A percentile compares a stretch with the other conserved stretches of the same genome.
Conservation (phyloP, 2,329 filamentous ascomycete species). For the Diaporthe nobilis region DNA sequence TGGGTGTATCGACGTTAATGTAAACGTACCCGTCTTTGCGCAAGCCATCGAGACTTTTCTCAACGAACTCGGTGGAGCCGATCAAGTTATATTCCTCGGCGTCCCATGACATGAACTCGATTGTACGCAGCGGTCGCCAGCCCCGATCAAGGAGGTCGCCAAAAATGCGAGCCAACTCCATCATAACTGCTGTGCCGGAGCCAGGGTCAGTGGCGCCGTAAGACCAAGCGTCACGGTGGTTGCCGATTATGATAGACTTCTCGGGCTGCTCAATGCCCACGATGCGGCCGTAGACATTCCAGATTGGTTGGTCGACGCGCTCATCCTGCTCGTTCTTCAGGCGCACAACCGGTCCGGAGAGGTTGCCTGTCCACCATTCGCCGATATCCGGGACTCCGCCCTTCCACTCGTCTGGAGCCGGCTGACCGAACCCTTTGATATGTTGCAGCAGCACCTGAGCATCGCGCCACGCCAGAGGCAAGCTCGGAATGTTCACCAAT, state of each 20-base stretch:
- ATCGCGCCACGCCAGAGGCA: slow-evolving; percentile 92
- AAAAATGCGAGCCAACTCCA: slow-evolving; percentile 89
- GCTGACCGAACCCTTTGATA: slow-evolving; percentile 80
- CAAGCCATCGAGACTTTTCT: slow-evolving; percentile 82
- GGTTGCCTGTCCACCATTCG: slow-evolving; percentile 89
- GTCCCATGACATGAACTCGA: slow-evolving; percentile 98
- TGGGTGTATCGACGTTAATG: slow-evolving; percentile 89
- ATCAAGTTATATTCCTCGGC: slow-evolving; percentile 93
- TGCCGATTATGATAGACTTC: slow-evolving; percentile 91
- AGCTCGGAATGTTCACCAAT: slow-evolving; percentile 86
- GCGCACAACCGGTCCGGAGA: slow-evolving; percentile 81
- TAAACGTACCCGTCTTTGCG: slow-evolving; percentile 86
- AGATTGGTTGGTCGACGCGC: slow-evolving; percentile 84
- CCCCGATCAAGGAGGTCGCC: slow-evolving; percentile 82
- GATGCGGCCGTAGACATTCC: slow-evolving; percentile 91
- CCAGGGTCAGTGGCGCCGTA: slow-evolving; percentile 90
- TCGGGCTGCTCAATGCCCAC: slow-evolving; percentile 85
- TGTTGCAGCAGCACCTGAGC: slow-evolving; percentile 83
- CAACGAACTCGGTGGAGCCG: slow-evolving; percentile 95
- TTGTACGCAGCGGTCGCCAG: slow-evolving; percentile 93
- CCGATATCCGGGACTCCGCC: slow-evolving; percentile 82
- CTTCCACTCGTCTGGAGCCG: slow-evolving; percentile 78
- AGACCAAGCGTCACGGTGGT: slow-evolving; percentile 93
- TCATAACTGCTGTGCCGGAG: slow-evolving; percentile 89
- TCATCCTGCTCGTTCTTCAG: slow-evolving; percentile 92